Evolutionary conservation across 177 flowering plant species (phyloP).

Genomic region (Telopea speciosissima): DNA sequence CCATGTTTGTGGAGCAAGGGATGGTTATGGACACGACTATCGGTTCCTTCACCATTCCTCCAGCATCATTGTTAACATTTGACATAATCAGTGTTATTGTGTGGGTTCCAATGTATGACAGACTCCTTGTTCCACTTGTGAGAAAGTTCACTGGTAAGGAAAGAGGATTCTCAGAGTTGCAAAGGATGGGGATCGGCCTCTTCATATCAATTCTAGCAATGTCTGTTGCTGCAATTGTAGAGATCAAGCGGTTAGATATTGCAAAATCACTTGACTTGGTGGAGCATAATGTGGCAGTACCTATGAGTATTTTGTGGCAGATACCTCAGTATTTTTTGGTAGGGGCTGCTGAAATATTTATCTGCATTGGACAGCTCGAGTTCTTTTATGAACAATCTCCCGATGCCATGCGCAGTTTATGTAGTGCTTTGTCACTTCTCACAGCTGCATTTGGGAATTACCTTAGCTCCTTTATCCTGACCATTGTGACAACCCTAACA

Average conservation of each 20-base stretch:
- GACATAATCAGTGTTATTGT: slow-evolving; percentile 72
- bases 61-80: slow-evolving; percentile 72
- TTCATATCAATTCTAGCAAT: slow-evolving; percentile 63
- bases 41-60: slow-evolving; percentile 78
- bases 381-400: slow-evolving; percentile 94
- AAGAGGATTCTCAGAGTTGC: slow-evolving; percentile 82
- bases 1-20: slow-evolving; percentile 90
- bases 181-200: slow-evolving; percentile 86
- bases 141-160: slow-evolving; percentile 67
- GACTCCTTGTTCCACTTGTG: slow-evolving; percentile 64
- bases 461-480: slow-evolving; percentile 65
- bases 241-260: slow-evolving; percentile 50
- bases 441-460: slow-evolving; percentile 68
- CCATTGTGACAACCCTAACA: slow-evolving; percentile 55
- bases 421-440: slow-evolving; percentile 65
- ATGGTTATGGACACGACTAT: slow-evolving; percentile 61
- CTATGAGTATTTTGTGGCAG: slow-evolving; percentile 75
- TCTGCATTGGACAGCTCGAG: slow-evolving; percentile 84
- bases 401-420: slow-evolving; percentile 79
- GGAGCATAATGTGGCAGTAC: slow-evolving; percentile 42
- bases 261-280: slow-evolving; percentile 50
- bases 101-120: slow-evolving; percentile 86
- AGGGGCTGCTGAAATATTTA: slow-evolving; percentile 80
- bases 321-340: slow-evolving; percentile 72
- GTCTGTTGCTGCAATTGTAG: slow-evolving; percentile 75